Percentiles rank a stretch among this genome's conserved stretches.
Conservation (phyloP, 352 stramenopile species). For the Globisporangium nodosum region DNA sequence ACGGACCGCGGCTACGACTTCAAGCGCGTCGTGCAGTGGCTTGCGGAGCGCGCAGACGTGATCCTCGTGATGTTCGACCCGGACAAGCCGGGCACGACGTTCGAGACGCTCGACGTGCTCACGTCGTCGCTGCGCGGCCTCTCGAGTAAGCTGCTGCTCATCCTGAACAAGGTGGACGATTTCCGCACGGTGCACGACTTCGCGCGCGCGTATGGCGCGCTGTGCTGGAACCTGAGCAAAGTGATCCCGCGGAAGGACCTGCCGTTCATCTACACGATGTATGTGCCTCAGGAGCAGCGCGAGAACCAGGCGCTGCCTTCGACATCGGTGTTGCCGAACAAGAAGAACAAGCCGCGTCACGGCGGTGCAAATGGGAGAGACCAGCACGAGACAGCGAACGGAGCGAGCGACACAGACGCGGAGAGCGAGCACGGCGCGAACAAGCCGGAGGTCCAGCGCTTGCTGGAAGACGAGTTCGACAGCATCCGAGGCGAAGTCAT, state of each 20-base stretch:
- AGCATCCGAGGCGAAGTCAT: constrained; percentile 80
- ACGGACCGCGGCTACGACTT: constrained; percentile 83
- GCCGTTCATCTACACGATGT: constrained; percentile 89
- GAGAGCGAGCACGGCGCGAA: constrained; percentile 8
- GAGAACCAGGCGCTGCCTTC: constrained; percentile 11
- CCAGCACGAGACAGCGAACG: constrained; percentile 7
- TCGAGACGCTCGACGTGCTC: constrained; percentile 85
- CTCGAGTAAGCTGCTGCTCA: constrained; percentile 78
- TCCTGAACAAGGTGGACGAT: constrained; percentile 88
- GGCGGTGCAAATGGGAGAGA: constrained; percentile 1
- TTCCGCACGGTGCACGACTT: constrained; percentile 87
- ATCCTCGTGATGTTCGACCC: constrained; percentile 89
- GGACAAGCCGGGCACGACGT: constrained; percentile 84
- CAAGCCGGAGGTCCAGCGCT: constrained; percentile 41
- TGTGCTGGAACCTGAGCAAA: constrained; percentile 88
- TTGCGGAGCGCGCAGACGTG: constrained; percentile 78
- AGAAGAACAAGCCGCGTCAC: constrained; percentile 7
- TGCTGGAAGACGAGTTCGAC: constrained; percentile 85
- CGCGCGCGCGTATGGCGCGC: constrained; percentile 71
- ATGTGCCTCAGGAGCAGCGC: constrained; percentile 66
- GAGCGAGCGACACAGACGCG: constrained; percentile 2
- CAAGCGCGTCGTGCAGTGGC: constrained; percentile 83
- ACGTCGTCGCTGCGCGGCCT: constrained; percentile 70
- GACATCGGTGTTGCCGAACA: constrained; percentile 1
- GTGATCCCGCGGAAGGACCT: constrained; percentile 84